These are phyloP conservation scores for Aspergillus ibericus DNA, from an alignment of 2,329 filamentous ascomycete genomes.

Conservation along the genomic window DNA sequence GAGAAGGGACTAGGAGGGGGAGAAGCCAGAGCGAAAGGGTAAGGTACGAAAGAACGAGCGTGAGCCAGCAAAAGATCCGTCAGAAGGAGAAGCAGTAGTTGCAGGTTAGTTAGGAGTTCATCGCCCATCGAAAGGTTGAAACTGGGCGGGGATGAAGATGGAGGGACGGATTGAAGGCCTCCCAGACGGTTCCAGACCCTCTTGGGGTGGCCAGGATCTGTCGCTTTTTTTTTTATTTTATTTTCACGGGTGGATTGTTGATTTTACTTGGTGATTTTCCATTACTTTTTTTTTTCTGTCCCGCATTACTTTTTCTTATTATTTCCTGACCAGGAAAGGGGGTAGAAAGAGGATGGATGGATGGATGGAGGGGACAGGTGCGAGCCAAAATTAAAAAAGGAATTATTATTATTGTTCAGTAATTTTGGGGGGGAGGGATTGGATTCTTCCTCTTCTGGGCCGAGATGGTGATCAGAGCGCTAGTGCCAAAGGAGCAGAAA, in stretches of 20 bases:
- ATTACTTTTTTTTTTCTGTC: not conserved
- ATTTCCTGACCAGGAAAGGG: not conserved
- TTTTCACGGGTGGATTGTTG: not conserved
- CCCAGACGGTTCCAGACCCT: conserved; percentile 14
- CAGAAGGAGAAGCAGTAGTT: conserved; percentile 12
- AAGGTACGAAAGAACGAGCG: not conserved
- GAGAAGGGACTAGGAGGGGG: conserved; percentile 7
- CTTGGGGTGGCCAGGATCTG: conserved; percentile 14
- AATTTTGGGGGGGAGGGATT: not conserved
- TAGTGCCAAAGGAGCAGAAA: conserved; percentile 7
- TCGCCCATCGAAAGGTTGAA: conserved; percentile 14
- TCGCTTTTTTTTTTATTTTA: not conserved
- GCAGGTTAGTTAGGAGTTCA: conserved; percentile 9
- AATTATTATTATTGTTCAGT: conserved; percentile 2
- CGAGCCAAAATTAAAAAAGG: not conserved
- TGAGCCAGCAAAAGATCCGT: conserved; percentile 9
- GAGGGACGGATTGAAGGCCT: conserved; percentile 14
- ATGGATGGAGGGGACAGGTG: not conserved
- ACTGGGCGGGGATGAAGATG: conserved; percentile 11
- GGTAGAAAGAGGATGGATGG: not conserved
- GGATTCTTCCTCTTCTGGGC: conserved; percentile 3
- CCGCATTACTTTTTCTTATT: conserved; percentile 1
- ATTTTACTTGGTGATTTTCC: not conserved
- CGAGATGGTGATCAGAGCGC: conserved; percentile 17
- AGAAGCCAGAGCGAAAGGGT: not conserved